Evolutionary conservation across 2,329 filamentous ascomycete species (phyloP).

Genomic region (Cordyceps cateniannulata): DNA sequence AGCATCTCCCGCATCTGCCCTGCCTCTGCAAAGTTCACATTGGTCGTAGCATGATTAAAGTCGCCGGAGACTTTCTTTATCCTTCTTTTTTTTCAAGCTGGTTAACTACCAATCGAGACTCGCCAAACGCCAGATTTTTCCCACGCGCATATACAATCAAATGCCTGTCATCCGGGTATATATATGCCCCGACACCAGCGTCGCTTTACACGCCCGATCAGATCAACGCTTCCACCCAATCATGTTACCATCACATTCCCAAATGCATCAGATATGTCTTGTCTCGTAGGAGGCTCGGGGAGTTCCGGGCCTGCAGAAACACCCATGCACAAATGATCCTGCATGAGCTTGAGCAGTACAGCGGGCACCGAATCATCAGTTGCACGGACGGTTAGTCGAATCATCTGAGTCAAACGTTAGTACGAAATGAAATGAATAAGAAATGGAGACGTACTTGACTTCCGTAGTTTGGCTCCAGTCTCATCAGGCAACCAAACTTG

Average conservation of each 20-base stretch:
- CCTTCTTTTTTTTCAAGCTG: background rate
- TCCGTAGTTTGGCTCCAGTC: constrained; percentile 88
- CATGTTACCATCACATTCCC: constrained; percentile 47
- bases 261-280: constrained; percentile 50
- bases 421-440: background rate
- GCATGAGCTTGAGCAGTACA: constrained; percentile 78
- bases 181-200: background rate
- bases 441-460: constrained; percentile 62
- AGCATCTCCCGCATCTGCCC: too few relatives aligned
- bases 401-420: constrained; percentile 60
- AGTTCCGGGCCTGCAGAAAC: constrained; percentile 34
- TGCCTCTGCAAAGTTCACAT: background rate
- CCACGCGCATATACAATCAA: constrained; percentile 4
- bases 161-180: background rate
- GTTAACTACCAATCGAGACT: background rate
- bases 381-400: constrained; percentile 85
- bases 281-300: constrained; percentile 34
- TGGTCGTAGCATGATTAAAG: background rate
- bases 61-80: background rate
- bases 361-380: constrained; percentile 86
- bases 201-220: background rate
- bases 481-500: constrained; percentile 89
- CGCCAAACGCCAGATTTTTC: constrained; percentile 6
- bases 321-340: constrained; percentile 64
- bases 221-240: background rate